Evolutionary conservation across 495 filamentous ascomycete species (phyloP), one percentile per base, ranked within the genome.

Genomic region (Penicillium samsonianum): DNA sequence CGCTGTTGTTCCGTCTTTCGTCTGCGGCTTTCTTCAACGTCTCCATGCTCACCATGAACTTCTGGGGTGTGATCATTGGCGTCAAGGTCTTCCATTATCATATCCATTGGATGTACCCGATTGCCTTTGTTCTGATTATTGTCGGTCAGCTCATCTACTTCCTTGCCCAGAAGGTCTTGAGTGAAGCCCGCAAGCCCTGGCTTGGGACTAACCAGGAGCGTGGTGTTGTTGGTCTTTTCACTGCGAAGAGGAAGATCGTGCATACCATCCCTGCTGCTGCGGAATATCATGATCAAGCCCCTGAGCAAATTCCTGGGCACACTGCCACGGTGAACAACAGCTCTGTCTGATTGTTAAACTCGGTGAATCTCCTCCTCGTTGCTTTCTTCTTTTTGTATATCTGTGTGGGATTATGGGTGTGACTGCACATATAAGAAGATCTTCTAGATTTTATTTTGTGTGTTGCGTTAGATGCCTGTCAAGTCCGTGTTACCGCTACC

Each of bases 1-100:
- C 94, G 17, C 77, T 97, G 46, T 77, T 98, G 59, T 85, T 97
- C 74, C 89, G 94, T 25, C 87, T 97, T 69, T 85, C 89, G 5
- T 87, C 82, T 9, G 94, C 94, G 0, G 94, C 93, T 19, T 96
- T 98, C 77, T 96, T 97, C 79, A 95, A 98, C 72, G 91, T 98
- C 69, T 91, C 87, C 28, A 78, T 98, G 67, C 79, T 98, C 50
- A 98, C 95, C 19, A 89, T 86, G 66, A 98, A 96, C 74, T 98
- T 98, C 78, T 98, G 95, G 93, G 91, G 91, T 65, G 89, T 95
- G 26, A 84, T 91, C 58, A 92, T 98, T 63, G 94, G 94, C 42
- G 80, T 95, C 53, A 79, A 85, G 62, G 87, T 97, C 41, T 96
- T 98, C 70, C 83, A 87, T 40, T 85, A 89, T 59, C 69, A 72